Percentiles rank a stretch among this genome's conserved stretches.
These are phyloP conservation scores for Aureobasidium sp. DNA, from an alignment of 2,329 filamentous ascomycete species.

Conservation along the genomic window DNA sequence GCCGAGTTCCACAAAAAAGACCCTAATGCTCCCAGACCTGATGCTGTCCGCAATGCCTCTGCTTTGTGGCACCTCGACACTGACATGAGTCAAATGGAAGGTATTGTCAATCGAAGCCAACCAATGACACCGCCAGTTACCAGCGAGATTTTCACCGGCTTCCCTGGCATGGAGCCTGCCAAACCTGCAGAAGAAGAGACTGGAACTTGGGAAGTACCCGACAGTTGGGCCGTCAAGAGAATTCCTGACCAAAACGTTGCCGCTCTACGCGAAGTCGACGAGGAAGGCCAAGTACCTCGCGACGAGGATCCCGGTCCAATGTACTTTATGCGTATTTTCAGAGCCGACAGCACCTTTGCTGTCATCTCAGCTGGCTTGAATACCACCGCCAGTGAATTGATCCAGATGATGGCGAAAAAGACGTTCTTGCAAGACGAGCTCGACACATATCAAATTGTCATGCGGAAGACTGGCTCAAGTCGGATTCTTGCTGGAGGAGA, in stretches of 20 bases:
- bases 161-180: neutral
- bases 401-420: slow-evolving; percentile 88
- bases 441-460: slow-evolving; percentile 90
- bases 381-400: slow-evolving; percentile 77
- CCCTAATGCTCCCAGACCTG: slow-evolving; percentile 33
- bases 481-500: slow-evolving; percentile 73
- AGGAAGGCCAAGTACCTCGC: slow-evolving; percentile 58
- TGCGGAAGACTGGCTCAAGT: slow-evolving; percentile 86
- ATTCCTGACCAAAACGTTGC: slow-evolving; percentile 56
- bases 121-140: slow-evolving; percentile 60
- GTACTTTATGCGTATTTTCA: slow-evolving; percentile 93
- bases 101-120: slow-evolving; percentile 58
- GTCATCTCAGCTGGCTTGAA: slow-evolving; percentile 80
- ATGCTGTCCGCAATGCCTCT: slow-evolving; percentile 25
- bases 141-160: slow-evolving; percentile 42
- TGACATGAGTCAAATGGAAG: slow-evolving; percentile 83
- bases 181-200: slow-evolving; percentile 28
- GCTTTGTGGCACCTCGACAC: slow-evolving; percentile 75
- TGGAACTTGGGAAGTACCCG: slow-evolving; percentile 81
- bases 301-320: slow-evolving; percentile 64
- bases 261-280: slow-evolving; percentile 57
- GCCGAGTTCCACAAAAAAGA: slow-evolving; percentile 41
- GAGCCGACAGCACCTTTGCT: slow-evolving; percentile 87
- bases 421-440: slow-evolving; percentile 84
- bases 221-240: slow-evolving; percentile 89